These are phyloP conservation scores for Penicillium robsamsonii DNA, from an alignment of 495 filamentous ascomycete genomes.

Conservation along the genomic window DNA sequence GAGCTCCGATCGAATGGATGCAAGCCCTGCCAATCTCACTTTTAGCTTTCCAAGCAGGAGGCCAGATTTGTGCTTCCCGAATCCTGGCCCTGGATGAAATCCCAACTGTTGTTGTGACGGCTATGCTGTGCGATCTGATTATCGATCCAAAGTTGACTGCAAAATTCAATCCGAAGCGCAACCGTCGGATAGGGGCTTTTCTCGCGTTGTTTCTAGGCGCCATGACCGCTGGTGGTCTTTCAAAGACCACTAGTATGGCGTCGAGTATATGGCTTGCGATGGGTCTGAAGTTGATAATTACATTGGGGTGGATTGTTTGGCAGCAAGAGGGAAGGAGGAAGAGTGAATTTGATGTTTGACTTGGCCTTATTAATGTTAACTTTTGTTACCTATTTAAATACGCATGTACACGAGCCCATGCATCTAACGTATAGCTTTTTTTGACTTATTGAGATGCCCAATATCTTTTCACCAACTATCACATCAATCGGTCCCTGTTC, in stretches of 20 bases:
- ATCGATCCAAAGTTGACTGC: slow-evolving; percentile 32
- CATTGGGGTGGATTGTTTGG: slow-evolving; percentile 35
- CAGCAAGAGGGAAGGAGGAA: slow-evolving; percentile 17
- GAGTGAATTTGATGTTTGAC: slow-evolving; percentile 12
- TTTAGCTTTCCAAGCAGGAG: slow-evolving; percentile 66
- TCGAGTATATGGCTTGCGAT: slow-evolving; percentile 41
- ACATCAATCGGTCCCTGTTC: background rate
- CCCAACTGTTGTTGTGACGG: slow-evolving; percentile 69
- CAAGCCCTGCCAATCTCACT: slow-evolving; percentile 51
- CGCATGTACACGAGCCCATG: background rate
- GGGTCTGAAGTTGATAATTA: slow-evolving; percentile 35
- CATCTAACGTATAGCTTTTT: background rate
- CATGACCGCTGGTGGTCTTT: slow-evolving; percentile 39
- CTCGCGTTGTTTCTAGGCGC: slow-evolving; percentile 38
- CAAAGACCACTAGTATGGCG: slow-evolving; percentile 29
- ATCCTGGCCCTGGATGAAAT: slow-evolving; percentile 63
- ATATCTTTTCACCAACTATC: background rate
- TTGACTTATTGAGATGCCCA: background rate
- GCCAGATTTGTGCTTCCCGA: slow-evolving; percentile 62
- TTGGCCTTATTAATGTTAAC: background rate
- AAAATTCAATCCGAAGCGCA: slow-evolving; percentile 30
- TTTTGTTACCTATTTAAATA: background rate
- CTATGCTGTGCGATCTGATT: slow-evolving; percentile 60
- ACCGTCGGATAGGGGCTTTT: slow-evolving; percentile 35
- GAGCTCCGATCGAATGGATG: slow-evolving; percentile 36